phyloP scores from a whole-genome alignment of 139 green algal species.

The Chlorella sorokiniana region DNA sequence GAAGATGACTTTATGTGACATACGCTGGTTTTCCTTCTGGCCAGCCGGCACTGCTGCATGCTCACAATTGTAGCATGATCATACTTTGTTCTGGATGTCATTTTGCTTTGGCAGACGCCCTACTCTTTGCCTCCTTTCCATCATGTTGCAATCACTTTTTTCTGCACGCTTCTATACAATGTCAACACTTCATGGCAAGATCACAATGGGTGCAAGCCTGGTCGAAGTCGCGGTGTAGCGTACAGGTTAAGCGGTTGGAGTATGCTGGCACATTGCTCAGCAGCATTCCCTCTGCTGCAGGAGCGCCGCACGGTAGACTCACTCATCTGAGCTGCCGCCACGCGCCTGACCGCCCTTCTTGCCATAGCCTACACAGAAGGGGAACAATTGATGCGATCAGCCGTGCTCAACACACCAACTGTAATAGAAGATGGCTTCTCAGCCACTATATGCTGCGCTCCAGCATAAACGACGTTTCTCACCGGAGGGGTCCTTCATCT shows the following conservation, averaged over 20 bases:
- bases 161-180: too few species aligned
- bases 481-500: too few species aligned
- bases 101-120: too few species aligned
- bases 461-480: neutral
- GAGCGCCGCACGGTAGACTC: neutral
- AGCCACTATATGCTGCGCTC: neutral
- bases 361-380: constrained; percentile 10
- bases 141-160: too few species aligned
- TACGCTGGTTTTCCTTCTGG: neutral
- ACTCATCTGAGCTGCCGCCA: neutral
- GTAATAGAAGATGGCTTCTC: neutral
- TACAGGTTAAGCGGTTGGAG: too few species aligned
- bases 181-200: too few species aligned
- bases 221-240: too few species aligned
- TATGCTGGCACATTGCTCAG: too few species aligned
- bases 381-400: neutral
- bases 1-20: constrained; percentile 98
- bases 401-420: neutral
- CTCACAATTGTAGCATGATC: neutral
- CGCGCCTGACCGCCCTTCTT: constrained; percentile 11
- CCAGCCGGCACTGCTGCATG: neutral
- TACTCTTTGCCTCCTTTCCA: too few species aligned
- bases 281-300: neutral
- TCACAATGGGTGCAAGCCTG: too few species aligned
- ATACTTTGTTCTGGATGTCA: neutral